Evolutionary conservation across 345 rosid genomes (phyloP).

Genomic region (Pistacia atlantica): DNA sequence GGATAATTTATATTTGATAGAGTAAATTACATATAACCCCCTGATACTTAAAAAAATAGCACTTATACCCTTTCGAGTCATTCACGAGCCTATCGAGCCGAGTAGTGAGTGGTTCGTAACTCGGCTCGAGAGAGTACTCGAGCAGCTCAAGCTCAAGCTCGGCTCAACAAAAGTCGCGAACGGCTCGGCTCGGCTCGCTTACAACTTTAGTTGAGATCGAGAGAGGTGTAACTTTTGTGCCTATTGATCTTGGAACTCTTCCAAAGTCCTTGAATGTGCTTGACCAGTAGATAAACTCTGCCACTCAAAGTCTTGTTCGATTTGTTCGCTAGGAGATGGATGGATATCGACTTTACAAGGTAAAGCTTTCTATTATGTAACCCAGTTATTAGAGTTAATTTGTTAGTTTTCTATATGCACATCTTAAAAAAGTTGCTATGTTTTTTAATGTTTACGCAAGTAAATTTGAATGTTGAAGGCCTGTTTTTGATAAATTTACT

Average conservation of each 20-base stretch:
- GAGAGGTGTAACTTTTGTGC: conserved; percentile 73
- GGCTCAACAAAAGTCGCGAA: too few species aligned
- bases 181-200: too few species aligned
- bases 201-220: conserved; percentile 61
- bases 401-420: background rate
- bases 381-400: background rate
- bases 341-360: conserved; percentile 92
- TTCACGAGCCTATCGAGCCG: too few species aligned
- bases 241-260: conserved; percentile 57
- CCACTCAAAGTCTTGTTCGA: conserved; percentile 96
- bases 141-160: too few species aligned
- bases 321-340: conserved; percentile 93
- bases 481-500: background rate
- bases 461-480: background rate
- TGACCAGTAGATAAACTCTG: conserved; percentile 97
- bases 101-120: too few species aligned
- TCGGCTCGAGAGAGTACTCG: too few species aligned
- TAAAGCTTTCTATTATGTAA: conserved; percentile 30
- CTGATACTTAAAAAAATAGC: too few species aligned
- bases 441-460: background rate
- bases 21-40: too few species aligned
- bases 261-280: conserved; percentile 80
- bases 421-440: background rate
- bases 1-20: too few species aligned
- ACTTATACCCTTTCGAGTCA: too few species aligned